Evolutionary conservation across 257 asterid genomes (phyloP), one percentile per base, ranked within the genome.

Genomic region (Nicotiana paniculata): DNA sequence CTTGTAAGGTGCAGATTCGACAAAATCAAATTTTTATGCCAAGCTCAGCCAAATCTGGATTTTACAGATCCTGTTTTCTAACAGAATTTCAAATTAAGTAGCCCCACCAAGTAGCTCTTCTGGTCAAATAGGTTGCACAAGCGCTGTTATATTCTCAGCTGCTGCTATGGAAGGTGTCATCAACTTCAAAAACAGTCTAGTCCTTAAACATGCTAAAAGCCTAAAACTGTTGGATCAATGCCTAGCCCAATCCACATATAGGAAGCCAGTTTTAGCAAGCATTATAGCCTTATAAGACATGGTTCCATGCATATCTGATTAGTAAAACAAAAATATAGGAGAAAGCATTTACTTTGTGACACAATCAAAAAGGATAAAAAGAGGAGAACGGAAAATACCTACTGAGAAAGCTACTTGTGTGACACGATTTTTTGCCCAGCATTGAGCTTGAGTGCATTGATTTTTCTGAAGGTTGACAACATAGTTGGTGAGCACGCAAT

Each of bases 401-500:
- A 68, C 54, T 4, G 13, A 35, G 17, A 18, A 24, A 9, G 24
- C 33, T 39, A 69, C 37, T 8, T 39, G 32, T 72, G 39, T 72
- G 58, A 18, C 79, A 24, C 21, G 26, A 24, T 46, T 46, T 24
- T 24, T 21, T 48, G 61, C 39, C 61, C 62, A 48, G n/a, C n/a
- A 12, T 48, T 48, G 62, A 74, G 62, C 79, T 74, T 26, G 24
- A 48, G 4, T 74, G 39, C 39, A 12, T 24, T 9, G 21, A 51
- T 46, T 35, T 77, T 76, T 68, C 39, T 46, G 77, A 80, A 93
- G 99, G 84, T 94, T 80, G 98, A 94, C 18, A 88, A 84, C 10
- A 80, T 90, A 81, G 91, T 96, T 33, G 97, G 94, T 21, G 99
- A 91, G 86, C 92, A 94, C 80, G 93, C 97, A 21, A 62, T 89